Base-by-base conservation (phyloP, 805 yeast species). In the Hanseniaspora pseudoguilliermondii region DNA sequence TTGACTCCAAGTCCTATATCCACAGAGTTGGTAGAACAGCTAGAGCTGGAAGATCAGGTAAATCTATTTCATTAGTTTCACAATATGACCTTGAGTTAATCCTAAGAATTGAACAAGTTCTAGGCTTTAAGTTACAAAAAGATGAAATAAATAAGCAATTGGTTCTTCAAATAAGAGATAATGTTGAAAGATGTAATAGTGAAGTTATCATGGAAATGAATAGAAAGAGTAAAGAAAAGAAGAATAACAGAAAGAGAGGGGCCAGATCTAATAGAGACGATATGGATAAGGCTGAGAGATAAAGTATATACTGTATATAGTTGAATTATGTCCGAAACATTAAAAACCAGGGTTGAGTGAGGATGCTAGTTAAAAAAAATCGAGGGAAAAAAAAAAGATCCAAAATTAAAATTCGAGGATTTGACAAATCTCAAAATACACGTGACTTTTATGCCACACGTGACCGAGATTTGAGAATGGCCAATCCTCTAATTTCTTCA, bases 1-100 rank as follows among this genome's bases (percentile, higher is more conserved):
- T 87, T 23, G 93, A 85, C 65, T 85, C 91, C 5, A 86, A 85
- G 67, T 86, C 89, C 11, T 85, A 83, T 64, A 82, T 85, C 61
- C 95, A 85, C 67, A 75, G 95, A 70, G 96, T 90, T 36, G 97
- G 97, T 57, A 83, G 97, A 74, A 89, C 96, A 36, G 96, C 97
- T 2, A 83, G 96, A 69, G 95, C 95, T 0, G 95, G 96, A 20
- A 78, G 89, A 62, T 80, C 91, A 0, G 96, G 96, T 49, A 85
- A 83, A 66, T 86, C 96, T 2, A 75, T 90, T 18, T 84, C 95
- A 2, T 72, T 90, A 57, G 95, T 89, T 35, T 90, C 97, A 0
- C 98, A 93, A 69, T 93, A 93, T 67, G 98, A 93, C 68, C 74
- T 93, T 59, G 97, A 90, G 68, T 72, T 89, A 63, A 86, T 87